Evolutionary conservation across 306 rosid genomes (phyloP).

Genomic region (Inga oerstediana): DNA sequence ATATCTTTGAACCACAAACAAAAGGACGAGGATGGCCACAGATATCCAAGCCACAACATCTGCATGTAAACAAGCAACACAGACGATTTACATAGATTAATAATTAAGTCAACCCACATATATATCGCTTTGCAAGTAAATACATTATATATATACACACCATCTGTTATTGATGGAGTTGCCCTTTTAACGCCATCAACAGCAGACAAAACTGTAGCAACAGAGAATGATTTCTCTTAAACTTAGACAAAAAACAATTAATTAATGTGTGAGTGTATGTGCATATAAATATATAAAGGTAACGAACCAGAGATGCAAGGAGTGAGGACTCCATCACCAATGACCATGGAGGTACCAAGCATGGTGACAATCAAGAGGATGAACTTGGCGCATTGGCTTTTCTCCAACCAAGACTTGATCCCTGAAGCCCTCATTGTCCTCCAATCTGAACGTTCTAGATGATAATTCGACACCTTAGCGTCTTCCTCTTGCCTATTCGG

Average conservation of each 20-base stretch:
- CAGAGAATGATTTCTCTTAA: neutral
- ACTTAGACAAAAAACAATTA: neutral
- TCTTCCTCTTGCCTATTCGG: neutral
- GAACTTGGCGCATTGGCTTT: slow-evolving; percentile 37
- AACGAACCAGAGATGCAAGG: slow-evolving; percentile 76
- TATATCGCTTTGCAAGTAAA: neutral
- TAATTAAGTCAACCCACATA: neutral
- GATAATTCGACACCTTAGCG: neutral
- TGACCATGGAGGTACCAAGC: slow-evolving; percentile 84
- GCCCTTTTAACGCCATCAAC: neutral
- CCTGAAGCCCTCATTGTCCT: neutral
- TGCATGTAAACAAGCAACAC: neutral
- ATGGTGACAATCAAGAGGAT: slow-evolving; percentile 56
- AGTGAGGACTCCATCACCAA: slow-evolving; percentile 81
- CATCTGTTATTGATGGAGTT: neutral
- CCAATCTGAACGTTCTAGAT: neutral
- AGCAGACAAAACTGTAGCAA: slow-evolving; percentile 4
- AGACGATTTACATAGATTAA: neutral
- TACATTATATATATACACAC: neutral
- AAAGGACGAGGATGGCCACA: neutral
- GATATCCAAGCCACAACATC: slow-evolving; percentile 6
- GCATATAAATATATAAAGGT: neutral
- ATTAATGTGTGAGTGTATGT: neutral
- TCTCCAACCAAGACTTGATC: slow-evolving; percentile 54
- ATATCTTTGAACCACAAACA: neutral